Base-by-base conservation (phyloP, 2,329 filamentous ascomycete genomes). In the Graphium sp. region DNA sequence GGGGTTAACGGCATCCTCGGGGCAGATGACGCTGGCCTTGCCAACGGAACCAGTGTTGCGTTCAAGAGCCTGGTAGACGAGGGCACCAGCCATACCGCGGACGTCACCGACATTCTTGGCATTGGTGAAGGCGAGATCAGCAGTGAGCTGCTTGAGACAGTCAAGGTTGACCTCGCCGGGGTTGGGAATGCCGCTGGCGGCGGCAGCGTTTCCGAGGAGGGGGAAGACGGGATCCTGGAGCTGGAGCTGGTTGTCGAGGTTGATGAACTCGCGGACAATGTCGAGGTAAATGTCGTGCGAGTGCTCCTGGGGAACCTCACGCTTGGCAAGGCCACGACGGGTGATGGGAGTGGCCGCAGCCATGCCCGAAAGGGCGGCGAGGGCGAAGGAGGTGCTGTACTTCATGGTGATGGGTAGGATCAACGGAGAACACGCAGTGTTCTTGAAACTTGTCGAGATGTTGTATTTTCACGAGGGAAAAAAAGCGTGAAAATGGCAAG, bases 61-160 rank as follows among this genome's bases (percentile, higher is more conserved):
- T 52, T 68, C 64, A 18, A 70, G 46, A 11, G 62, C 58, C 35
- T 62, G 60, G 52, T 55, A 70, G 32, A 69, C 55, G 13, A 70
- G 48, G 3, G 65, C 61, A 29, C 52, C 57, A 5, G 59, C 59
- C 64, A 66, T 63, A 26, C 62, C 63, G 4, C 56, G 49, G 18
- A 69, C 49, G 36, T 70, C 62, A 9, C 50, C 49, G 14, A 52
- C 53, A 0, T 45, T 60, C 43, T 69, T 69, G 18, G 65, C 63
- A 36, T 70, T 70, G 43, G 63, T 69, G 46, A 70, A 69, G 14
- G 66, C 65, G 47, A 66, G 63, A 35, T 70, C 66, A 9, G 66
- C 64, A 20, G 58, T 59, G 28, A 54, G 55, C 40, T 59, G 55
- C 43, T 59, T 55, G 30, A 59, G 37, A 32, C 55, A 59, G 42